phyloP scores from a whole-genome alignment of 2,329 filamentous ascomycete species.

The Paecilomyces sp. region DNA sequence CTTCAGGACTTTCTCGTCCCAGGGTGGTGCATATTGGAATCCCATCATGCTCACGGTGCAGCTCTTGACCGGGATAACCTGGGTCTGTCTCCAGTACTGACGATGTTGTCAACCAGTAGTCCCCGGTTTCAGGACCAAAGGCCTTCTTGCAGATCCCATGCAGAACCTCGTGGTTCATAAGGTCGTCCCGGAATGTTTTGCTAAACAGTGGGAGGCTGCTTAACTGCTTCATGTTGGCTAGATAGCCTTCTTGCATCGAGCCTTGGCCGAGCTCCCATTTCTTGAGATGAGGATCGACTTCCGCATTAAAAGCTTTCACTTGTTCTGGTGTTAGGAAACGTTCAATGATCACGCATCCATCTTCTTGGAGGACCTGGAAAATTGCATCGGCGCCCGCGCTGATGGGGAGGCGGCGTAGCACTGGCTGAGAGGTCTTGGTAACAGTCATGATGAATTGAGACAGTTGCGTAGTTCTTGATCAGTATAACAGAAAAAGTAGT shows the following conservation, averaged over 20 bases:
- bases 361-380: not conserved
- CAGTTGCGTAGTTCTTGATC: no score
- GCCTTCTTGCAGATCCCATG: slow-evolving; percentile 14
- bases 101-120: not conserved
- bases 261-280: not conserved
- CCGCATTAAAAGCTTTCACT: not conserved
- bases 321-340: not conserved
- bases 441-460: not conserved
- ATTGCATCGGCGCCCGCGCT: not conserved
- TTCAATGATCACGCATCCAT: not conserved
- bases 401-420: not conserved
- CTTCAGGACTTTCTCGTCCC: not conserved
- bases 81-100: not conserved
- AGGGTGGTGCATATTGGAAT: not conserved
- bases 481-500: no score
- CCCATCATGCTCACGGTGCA: not conserved
- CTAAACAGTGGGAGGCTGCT: slow-evolving; percentile 2
- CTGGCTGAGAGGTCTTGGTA: not conserved
- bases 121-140: not conserved
- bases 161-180: slow-evolving; percentile 19
- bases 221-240: not conserved
- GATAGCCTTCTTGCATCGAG: not conserved
- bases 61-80: not conserved
- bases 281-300: not conserved
- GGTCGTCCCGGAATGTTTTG: slow-evolving; percentile 17